phyloP scores from a whole-genome alignment of 1,139 yeast genomes.

The Candida glucosophila region DNA sequence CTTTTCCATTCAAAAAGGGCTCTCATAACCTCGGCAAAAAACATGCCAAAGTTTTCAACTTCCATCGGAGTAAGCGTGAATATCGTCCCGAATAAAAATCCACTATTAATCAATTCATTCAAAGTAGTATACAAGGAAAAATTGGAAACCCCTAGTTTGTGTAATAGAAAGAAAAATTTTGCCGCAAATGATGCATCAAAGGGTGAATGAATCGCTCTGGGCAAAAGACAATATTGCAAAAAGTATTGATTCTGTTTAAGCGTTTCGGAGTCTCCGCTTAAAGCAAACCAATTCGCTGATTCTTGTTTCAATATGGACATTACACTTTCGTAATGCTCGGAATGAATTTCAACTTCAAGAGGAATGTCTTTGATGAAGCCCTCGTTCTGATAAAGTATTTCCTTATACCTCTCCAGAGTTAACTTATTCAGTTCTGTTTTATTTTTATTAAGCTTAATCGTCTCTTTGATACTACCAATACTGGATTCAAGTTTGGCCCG shows the following conservation, averaged over 20 bases:
- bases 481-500: slow-evolving; percentile 27
- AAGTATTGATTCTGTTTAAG: slow-evolving; percentile 25
- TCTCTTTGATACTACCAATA: slow-evolving; percentile 23
- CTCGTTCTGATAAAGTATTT: slow-evolving; percentile 21
- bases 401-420: slow-evolving; percentile 16
- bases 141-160: slow-evolving; percentile 31
- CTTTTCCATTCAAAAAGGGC: slow-evolving; percentile 37
- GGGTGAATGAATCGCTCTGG: slow-evolving; percentile 72
- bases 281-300: slow-evolving; percentile 18
- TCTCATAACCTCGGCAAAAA: slow-evolving; percentile 50
- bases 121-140: slow-evolving; percentile 39
- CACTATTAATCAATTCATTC: slow-evolving; percentile 40
- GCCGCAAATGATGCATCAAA: slow-evolving; percentile 75
- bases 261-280: slow-evolving; percentile 9
- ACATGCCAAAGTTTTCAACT: slow-evolving; percentile 77
- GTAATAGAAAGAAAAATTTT: slow-evolving; percentile 47
- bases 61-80: slow-evolving; percentile 70
- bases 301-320: slow-evolving; percentile 8
- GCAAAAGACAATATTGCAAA: slow-evolving; percentile 61
- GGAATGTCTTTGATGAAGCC: slow-evolving; percentile 17
- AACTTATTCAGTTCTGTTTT: slow-evolving; percentile 21
- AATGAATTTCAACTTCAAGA: slow-evolving; percentile 23
- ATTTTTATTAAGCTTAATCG: slow-evolving; percentile 18
- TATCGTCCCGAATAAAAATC: slow-evolving; percentile 49
- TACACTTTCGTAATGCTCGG: slow-evolving; percentile 11